phyloP scores from a whole-genome alignment of 805 yeast species.

The Candida sanyiensis region DNA sequence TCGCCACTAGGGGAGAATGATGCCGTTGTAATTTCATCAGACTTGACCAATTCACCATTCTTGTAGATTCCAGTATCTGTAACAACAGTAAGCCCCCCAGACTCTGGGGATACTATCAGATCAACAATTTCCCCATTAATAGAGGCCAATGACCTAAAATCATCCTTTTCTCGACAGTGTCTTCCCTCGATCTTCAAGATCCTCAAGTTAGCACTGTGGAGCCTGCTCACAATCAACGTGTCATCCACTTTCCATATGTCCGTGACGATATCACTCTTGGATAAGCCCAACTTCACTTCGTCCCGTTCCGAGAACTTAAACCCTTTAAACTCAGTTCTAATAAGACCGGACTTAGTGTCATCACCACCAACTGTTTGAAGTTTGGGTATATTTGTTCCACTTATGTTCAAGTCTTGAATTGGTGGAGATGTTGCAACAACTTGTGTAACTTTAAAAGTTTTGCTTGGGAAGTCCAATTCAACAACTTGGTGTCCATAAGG shows the following conservation, averaged over 20 bases:
- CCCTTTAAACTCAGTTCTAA: conserved; percentile 22
- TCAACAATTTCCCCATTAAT: conserved; percentile 18
- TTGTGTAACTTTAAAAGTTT: conserved; percentile 1
- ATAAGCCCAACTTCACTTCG: neutral
- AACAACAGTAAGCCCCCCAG: conserved; percentile 6
- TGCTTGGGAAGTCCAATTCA: neutral
- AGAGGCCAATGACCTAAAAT: conserved; percentile 8
- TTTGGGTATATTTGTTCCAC: conserved; percentile 19
- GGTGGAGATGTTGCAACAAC: conserved; percentile 12
- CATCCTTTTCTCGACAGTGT: conserved; percentile 1
- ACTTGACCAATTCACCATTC: conserved; percentile 7
- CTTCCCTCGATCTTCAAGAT: neutral
- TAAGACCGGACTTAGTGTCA: conserved; percentile 16
- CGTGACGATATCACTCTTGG: conserved; percentile 1
- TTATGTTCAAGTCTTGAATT: conserved; percentile 20
- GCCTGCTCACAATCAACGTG: conserved; percentile 4
- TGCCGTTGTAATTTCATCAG: conserved; percentile 1
- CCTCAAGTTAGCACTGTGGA: conserved; percentile 3
- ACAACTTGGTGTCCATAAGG: conserved; percentile 9
- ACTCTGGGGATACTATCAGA: conserved; percentile 3
- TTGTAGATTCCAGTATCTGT: conserved; percentile 20
- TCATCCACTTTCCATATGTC: conserved; percentile 18
- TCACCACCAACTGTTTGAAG: conserved; percentile 23
- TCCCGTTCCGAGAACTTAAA: conserved; percentile 1
- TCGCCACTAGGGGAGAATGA: neutral